phyloP scores from a whole-genome alignment of 129 eudicot species.

The Saposhnikovia divaricata region DNA sequence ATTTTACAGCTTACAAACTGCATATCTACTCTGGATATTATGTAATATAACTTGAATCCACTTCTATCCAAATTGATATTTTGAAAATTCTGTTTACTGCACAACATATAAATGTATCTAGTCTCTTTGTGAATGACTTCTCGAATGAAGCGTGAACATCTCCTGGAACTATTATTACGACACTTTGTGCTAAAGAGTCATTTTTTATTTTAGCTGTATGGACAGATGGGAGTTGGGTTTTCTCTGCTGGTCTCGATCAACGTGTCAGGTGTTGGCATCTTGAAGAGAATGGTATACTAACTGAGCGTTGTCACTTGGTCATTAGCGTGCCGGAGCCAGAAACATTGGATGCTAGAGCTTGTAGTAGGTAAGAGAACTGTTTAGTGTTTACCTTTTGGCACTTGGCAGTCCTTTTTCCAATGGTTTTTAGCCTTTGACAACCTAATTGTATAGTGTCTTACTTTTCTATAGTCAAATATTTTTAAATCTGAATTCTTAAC shows the following conservation, averaged over 20 bases:
- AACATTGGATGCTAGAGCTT: slow-evolving; percentile 65
- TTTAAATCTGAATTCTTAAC: background rate
- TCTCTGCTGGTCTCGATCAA: slow-evolving; percentile 96
- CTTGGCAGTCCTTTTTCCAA: background rate
- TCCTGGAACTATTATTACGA: background rate
- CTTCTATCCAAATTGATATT: background rate
- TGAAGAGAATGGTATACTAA: slow-evolving; percentile 38
- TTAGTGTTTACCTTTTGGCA: background rate
- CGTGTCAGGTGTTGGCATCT: slow-evolving; percentile 87
- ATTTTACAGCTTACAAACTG: background rate
- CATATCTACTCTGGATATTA: background rate
- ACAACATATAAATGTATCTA: background rate
- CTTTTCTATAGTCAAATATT: background rate
- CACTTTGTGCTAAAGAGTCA: background rate
- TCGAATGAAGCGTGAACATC: background rate
- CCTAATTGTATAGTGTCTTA: background rate
- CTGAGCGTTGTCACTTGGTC: slow-evolving; percentile 53
- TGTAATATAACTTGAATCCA: background rate
- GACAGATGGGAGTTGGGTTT: slow-evolving; percentile 93
- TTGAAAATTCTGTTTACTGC: background rate
- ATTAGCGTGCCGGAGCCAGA: slow-evolving; percentile 97
- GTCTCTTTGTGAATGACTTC: background rate
- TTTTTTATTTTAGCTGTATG: slow-evolving; percentile 60
- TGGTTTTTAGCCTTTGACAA: background rate
- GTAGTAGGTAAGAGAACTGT: slow-evolving; percentile 39